These are phyloP conservation scores for Mycena amicta DNA, from an alignment of 768 basidiomycete genomes.

Conservation along the genomic window DNA sequence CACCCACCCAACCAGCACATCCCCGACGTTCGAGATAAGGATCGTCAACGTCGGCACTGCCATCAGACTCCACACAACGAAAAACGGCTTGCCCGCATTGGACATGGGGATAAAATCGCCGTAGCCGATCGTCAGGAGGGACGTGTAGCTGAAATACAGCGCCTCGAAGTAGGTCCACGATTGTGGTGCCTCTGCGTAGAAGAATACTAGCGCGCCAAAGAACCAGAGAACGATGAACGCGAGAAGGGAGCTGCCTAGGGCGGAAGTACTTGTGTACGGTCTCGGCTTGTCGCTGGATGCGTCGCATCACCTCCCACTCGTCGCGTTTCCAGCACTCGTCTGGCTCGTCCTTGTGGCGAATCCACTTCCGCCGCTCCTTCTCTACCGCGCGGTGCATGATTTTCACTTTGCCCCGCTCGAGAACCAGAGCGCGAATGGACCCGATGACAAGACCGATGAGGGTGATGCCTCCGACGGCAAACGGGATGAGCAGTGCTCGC, in stretches of 20 bases:
- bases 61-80: constrained; percentile 45
- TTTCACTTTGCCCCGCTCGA: constrained; percentile 39
- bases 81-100: constrained; percentile 41
- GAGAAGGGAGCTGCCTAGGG: constrained; percentile 31
- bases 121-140: constrained; percentile 45
- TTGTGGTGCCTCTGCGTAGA: constrained; percentile 32
- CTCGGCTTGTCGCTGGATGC: constrained; percentile 30
- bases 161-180: constrained; percentile 40
- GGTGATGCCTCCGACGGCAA: constrained; percentile 39
- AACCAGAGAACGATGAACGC: constrained; percentile 36
- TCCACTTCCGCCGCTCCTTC: constrained; percentile 33
- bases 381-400: constrained; percentile 35
- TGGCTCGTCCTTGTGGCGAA: constrained; percentile 22
- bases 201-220: constrained; percentile 40
- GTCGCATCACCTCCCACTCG: constrained; percentile 44
- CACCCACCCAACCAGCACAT: constrained; percentile 46
- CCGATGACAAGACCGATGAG: constrained; percentile 41
- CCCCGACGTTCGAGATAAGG: constrained; percentile 50
- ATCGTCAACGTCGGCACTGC: constrained; percentile 45
- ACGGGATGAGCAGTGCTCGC: constrained; percentile 39
- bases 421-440: constrained; percentile 39
- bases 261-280: constrained; percentile 30
- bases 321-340: constrained; percentile 33
- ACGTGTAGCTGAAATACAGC: constrained; percentile 42
- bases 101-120: constrained; percentile 42